Evolutionary conservation across 2,329 filamentous ascomycete species (phyloP).

Genomic region (Ceratocystis cubensis): DNA sequence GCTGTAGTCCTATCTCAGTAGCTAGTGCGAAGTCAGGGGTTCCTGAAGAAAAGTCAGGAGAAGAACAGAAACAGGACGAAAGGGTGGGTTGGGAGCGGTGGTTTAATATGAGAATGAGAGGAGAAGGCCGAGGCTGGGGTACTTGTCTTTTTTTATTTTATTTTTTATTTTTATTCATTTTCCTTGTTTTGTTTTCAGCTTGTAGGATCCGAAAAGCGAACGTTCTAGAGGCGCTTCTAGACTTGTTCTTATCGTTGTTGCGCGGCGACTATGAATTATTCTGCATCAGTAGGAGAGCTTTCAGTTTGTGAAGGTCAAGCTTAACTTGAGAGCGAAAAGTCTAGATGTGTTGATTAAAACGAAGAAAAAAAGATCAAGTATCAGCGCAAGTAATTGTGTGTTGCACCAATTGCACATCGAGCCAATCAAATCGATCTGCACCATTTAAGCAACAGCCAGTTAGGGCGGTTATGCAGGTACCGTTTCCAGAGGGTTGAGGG

Average conservation of each 20-base stretch:
- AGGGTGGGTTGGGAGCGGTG: not conserved
- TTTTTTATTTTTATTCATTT: not conserved
- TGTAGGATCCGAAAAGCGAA: not conserved
- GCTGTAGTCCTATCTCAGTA: not conserved
- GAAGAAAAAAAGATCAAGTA: no score
- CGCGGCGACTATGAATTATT: conserved; percentile 5
- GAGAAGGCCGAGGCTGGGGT: not conserved
- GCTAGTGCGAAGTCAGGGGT: not conserved
- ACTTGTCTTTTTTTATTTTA: not conserved
- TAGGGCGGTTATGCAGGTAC: conserved; percentile 6
- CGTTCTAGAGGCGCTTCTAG: conserved; percentile 1
- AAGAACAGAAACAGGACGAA: not conserved
- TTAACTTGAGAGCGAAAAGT: no score
- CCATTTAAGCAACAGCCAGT: not conserved
- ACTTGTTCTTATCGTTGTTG: conserved; percentile 7
- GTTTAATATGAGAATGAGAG: not conserved
- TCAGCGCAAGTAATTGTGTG: no score
- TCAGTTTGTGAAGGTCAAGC: not conserved
- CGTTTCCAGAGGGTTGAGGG: not conserved
- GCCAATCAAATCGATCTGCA: not conserved
- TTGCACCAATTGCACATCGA: no score
- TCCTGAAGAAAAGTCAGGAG: conserved; percentile 1
- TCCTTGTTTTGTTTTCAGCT: not conserved
- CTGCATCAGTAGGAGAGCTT: not conserved
- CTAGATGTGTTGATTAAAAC: no score